Base-by-base conservation (phyloP, 1,139 yeast genomes). In the Scheffersomyces quercinus region DNA sequence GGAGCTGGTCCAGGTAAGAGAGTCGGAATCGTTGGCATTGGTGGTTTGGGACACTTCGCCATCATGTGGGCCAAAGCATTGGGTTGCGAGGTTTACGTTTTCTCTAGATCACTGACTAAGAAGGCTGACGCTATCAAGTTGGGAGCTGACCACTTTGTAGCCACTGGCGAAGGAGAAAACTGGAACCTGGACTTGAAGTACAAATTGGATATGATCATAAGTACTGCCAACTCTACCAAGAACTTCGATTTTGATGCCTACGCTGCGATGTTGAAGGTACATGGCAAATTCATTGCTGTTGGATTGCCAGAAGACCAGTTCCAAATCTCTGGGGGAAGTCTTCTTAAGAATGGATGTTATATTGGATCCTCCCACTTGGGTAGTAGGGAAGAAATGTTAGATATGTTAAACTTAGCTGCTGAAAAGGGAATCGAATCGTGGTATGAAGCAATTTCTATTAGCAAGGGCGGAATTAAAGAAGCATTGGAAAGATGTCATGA, bases 21-120 rank as follows among this genome's bases (percentile, higher is more conserved):
- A 39, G 82, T 81, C 41, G 85, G 80, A 44, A 64, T 81, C 50
- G 66, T 78, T 47, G 85, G 85, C 49, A 68, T 81, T 47, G 85
- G 85, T 51, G 85, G 85, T 37, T 65, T 81, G 49, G 85, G 85
- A 31, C 83, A 79, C 63, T 73, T 79, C 75, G 83, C 81, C 32
- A 67, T 80, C 46, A 73, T 75, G 67, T 73, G 79, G 51, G 77
- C 83, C 39, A 72, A 74, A 50, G 84, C 83, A 5, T 55, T 81
- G 51, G 85, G 83, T 33, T 82, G 82, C 24, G 75, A 79, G 49
- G 83, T 79, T n/a, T 68, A 69, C 49, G 82, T 79, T 2, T 70
- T 81, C 54, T 78, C 83, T 20, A 69, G 85, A 62, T 60, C 76
- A 6, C 59, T 62, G 29, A 52, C 70, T 35, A 81, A 81, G 62